These are phyloP conservation scores for Rhynchosporium secalis DNA, from an alignment of 2,329 filamentous ascomycete genomes.

Conservation along the genomic window DNA sequence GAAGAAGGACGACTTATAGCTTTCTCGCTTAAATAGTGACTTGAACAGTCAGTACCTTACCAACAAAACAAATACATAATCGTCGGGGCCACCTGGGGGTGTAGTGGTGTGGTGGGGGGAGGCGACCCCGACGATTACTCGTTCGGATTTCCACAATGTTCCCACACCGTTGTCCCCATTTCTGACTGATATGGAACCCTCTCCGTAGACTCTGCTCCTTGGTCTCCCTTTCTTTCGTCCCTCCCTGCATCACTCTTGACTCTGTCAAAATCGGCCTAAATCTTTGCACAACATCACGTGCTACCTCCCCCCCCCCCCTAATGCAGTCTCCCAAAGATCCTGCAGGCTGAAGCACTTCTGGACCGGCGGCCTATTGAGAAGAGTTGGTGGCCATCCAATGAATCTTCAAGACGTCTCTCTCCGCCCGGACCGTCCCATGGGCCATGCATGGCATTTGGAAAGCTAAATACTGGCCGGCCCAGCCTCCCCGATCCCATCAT, in stretches of 20 bases:
- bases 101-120: too few relatives aligned
- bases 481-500: conserved; percentile 15
- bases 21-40: too few relatives aligned
- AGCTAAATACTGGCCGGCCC: conserved; percentile 11
- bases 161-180: too few relatives aligned
- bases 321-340: conserved; percentile 9
- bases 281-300: background rate
- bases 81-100: too few relatives aligned
- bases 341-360: conserved; percentile 11
- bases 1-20: too few relatives aligned
- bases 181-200: background rate
- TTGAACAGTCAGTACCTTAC: too few relatives aligned
- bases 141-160: too few relatives aligned
- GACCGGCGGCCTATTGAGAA: background rate
- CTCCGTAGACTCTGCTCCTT: too few relatives aligned
- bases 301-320: background rate
- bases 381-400: background rate
- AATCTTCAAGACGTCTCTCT: background rate
- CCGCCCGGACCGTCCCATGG: background rate
- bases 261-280: too few relatives aligned
- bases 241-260: background rate
- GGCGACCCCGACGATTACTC: too few relatives aligned
- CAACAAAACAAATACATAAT: too few relatives aligned
- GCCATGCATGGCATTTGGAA: background rate
- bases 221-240: background rate